Percentiles rank a stretch among this genome's conserved stretches.
Evolutionary conservation across 805 yeast species (phyloP).

Genomic region (Kazachstania taianensis): DNA sequence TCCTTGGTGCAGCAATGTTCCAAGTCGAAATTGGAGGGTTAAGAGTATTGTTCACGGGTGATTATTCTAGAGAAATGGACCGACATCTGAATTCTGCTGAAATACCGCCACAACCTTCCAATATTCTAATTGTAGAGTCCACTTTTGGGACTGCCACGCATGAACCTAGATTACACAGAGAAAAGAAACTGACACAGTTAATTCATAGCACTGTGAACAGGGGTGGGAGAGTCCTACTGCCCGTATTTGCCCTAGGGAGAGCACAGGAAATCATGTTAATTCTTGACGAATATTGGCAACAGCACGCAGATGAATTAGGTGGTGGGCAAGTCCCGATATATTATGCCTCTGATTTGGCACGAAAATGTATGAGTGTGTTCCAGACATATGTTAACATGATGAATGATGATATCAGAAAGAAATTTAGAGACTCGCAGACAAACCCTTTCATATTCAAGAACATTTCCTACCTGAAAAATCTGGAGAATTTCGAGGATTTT

Average conservation of each 20-base stretch:
- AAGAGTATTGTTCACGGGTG: conserved; percentile 87
- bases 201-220: conserved; percentile 75
- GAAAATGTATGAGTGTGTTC: conserved; percentile 94
- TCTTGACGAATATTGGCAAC: conserved; percentile 89
- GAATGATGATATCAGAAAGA: conserved; percentile 80
- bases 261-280: conserved; percentile 90
- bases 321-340: conserved; percentile 58
- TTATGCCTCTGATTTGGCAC: conserved; percentile 87
- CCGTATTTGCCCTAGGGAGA: conserved; percentile 93
- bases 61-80: conserved; percentile 90
- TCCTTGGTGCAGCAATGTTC: conserved; percentile 96
- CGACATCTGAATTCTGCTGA: conserved; percentile 94
- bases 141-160: conserved; percentile 98
- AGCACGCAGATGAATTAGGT: conserved; percentile 66
- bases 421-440: conserved; percentile 63
- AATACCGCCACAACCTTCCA: conserved; percentile 80
- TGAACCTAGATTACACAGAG: conserved; percentile 82
- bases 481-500: conserved; percentile 81
- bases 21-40: conserved; percentile 90
- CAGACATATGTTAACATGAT: conserved; percentile 95
- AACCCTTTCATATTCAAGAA: conserved; percentile 89
- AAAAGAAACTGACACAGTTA: conserved; percentile 64
- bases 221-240: conserved; percentile 87
- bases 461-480: conserved; percentile 65
- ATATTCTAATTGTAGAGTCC: conserved; percentile 84